These are phyloP conservation scores for Camelina laxa DNA, from an alignment of 345 rosid species.

Conservation along the genomic window DNA sequence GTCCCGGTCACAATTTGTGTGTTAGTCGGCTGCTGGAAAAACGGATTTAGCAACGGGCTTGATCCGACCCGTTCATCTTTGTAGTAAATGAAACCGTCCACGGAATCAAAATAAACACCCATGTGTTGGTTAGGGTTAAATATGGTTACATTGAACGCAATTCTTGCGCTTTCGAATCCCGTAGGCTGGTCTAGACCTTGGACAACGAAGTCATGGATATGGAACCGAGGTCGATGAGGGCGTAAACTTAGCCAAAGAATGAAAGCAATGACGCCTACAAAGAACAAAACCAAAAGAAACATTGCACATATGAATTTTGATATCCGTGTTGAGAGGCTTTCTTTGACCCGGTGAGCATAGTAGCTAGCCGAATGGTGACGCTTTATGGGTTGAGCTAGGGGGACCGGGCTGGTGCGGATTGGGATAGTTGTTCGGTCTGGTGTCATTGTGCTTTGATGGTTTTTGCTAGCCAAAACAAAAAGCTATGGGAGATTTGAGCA, in stretches of 20 bases:
- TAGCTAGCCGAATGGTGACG: constrained; percentile 59
- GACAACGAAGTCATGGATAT: constrained; percentile 55
- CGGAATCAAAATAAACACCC: constrained; percentile 58
- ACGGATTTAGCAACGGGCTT: constrained; percentile 48
- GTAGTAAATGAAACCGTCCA: constrained; percentile 64
- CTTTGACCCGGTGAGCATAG: constrained; percentile 65
- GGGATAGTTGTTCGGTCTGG: constrained; percentile 40
- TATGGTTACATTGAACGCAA: constrained; percentile 66
- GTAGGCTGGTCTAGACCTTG: constrained; percentile 57
- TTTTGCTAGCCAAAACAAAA: neutral
- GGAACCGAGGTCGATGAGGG: constrained; percentile 83
- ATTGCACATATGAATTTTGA: constrained; percentile 65
- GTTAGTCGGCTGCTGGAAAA: constrained; percentile 73
- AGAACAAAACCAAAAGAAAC: constrained; percentile 56
- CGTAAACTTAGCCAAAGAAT: constrained; percentile 81
- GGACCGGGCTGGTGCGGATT: constrained; percentile 21
- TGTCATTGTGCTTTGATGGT: constrained; percentile 27
- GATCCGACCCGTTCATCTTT: constrained; percentile 65
- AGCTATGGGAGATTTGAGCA: constrained; percentile 20
- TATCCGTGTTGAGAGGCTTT: constrained; percentile 68
- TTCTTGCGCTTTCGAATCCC: constrained; percentile 63
- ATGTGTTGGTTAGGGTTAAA: constrained; percentile 76
- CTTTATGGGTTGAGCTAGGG: constrained; percentile 29
- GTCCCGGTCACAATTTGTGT: constrained; percentile 51
- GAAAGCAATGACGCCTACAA: constrained; percentile 59